phyloP scores from a whole-genome alignment of 768 basidiomycete species.

The Auricularia heimuer region DNA sequence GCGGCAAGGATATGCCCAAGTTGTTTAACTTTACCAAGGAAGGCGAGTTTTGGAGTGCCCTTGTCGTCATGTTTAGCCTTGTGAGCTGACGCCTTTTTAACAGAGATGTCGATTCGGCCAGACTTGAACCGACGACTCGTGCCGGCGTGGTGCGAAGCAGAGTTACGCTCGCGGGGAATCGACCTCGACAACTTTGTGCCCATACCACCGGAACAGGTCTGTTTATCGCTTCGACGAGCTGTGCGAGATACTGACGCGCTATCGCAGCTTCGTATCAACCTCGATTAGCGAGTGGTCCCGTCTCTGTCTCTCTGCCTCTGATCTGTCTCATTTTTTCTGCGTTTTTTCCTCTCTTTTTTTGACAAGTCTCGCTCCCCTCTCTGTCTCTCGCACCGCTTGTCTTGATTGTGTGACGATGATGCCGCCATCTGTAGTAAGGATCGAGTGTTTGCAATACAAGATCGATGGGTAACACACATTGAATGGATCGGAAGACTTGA shows the following conservation, averaged over 20 bases:
- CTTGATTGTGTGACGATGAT: slow-evolving; percentile 7
- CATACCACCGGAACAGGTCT: slow-evolving; percentile 93
- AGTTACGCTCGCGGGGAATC: slow-evolving; percentile 79
- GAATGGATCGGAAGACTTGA: not conserved
- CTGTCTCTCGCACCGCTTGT: slow-evolving; percentile 3
- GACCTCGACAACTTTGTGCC: slow-evolving; percentile 87
- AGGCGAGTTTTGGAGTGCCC: slow-evolving; percentile 43
- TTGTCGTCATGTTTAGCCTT: not conserved
- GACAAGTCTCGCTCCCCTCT: slow-evolving; percentile 12
- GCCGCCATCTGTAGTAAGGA: slow-evolving; percentile 2
- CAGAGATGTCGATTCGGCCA: slow-evolving; percentile 93
- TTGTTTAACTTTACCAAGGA: slow-evolving; percentile 95
- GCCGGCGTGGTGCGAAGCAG: slow-evolving; percentile 80
- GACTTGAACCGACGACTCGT: slow-evolving; percentile 89
- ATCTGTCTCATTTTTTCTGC: slow-evolving; percentile 11
- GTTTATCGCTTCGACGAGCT: not conserved
- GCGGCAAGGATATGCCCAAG: slow-evolving; percentile 89
- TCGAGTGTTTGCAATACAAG: slow-evolving; percentile 2
- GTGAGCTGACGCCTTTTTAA: slow-evolving; percentile 1
- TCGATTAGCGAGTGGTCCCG: slow-evolving; percentile 1
- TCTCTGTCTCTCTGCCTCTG: slow-evolving; percentile 2
- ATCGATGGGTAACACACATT: not conserved
- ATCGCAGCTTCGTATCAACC: slow-evolving; percentile 1
- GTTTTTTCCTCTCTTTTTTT: not conserved
- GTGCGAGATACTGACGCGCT: not conserved